Conservation (phyloP, 2,329 filamentous ascomycete species). For the Clarireedia monteithiana region DNA sequence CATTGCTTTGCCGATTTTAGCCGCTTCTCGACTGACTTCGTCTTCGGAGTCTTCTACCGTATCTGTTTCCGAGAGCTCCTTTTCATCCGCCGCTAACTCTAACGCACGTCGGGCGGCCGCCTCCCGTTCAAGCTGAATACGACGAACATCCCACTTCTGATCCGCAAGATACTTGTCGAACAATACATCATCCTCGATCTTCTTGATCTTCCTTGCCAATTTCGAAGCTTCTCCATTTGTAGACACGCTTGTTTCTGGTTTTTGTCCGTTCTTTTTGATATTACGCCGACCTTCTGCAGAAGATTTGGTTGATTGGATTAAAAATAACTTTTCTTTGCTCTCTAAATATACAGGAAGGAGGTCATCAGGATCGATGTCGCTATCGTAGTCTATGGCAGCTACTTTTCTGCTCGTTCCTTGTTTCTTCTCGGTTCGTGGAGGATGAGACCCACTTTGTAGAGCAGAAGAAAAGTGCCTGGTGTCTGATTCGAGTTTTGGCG, state of each 20-base stretch:
- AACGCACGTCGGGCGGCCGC: slow-evolving; percentile 40
- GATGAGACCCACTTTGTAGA: slow-evolving; percentile 3
- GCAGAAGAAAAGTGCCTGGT: slow-evolving; percentile 21
- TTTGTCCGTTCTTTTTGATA: slow-evolving; percentile 9
- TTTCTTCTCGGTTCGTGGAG: slow-evolving; percentile 16
- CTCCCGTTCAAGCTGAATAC: slow-evolving; percentile 54
- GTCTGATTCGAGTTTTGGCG: slow-evolving; percentile 26
- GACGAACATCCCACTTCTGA: slow-evolving; percentile 54
- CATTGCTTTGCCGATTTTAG: slow-evolving; percentile 50
- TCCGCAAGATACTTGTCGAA: slow-evolving; percentile 63
- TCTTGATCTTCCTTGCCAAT: slow-evolving; percentile 64
- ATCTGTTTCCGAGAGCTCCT: slow-evolving; percentile 21
- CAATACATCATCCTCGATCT: slow-evolving; percentile 70
- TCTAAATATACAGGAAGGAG: slow-evolving; percentile 70
- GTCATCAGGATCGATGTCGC: slow-evolving; percentile 67
- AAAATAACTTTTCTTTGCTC: slow-evolving; percentile 61
- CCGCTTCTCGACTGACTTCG: slow-evolving; percentile 46
- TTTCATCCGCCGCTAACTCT: slow-evolving; percentile 14
- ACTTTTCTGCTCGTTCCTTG: slow-evolving; percentile 15
- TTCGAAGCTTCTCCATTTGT: slow-evolving; percentile 45
- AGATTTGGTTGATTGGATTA: slow-evolving; percentile 44
- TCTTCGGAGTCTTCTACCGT: slow-evolving; percentile 36
- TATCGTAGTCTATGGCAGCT: slow-evolving; percentile 45
- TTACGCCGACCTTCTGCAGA: slow-evolving; percentile 31
- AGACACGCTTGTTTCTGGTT: slow-evolving; percentile 9